These are phyloP conservation scores for Vaccinium vitisidaea DNA, from an alignment of 148 eudicot species.

Conservation along the genomic window DNA sequence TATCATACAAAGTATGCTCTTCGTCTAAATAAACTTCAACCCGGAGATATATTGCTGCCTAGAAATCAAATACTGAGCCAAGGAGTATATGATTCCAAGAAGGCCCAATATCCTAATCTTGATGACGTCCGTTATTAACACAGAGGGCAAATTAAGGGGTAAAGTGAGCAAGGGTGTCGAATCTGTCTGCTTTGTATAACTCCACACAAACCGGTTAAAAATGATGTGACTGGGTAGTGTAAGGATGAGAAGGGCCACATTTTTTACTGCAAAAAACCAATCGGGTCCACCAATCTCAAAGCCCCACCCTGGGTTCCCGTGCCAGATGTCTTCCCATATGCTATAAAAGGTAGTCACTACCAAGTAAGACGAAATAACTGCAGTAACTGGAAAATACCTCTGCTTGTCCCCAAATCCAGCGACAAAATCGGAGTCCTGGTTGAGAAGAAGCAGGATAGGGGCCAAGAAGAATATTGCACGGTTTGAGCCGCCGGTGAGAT, in stretches of 20 bases:
- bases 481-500: constrained; percentile 90
- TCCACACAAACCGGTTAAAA: constrained; percentile 93
- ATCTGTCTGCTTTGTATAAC: constrained; percentile 72
- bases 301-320: constrained; percentile 91
- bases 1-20: constrained; percentile 29
- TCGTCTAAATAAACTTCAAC: constrained; percentile 76
- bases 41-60: constrained; percentile 95
- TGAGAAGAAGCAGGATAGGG: constrained; percentile 81
- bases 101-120: constrained; percentile 88
- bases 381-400: constrained; percentile 86
- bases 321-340: constrained; percentile 94
- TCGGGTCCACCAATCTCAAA: constrained; percentile 87
- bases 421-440: constrained; percentile 95
- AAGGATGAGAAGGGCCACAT: constrained; percentile 81
- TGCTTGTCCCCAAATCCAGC: constrained; percentile 99
- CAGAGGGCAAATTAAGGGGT: constrained; percentile 82
- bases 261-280: constrained; percentile 90
- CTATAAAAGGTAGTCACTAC: constrained; percentile 64
- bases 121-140: constrained; percentile 78
- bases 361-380: constrained; percentile 71
- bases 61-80: constrained; percentile 85
- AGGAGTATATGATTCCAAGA: constrained; percentile 84
- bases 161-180: constrained; percentile 67
- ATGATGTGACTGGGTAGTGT: constrained; percentile 93
- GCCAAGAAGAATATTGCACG: constrained; percentile 97